A percentile compares a stretch with the other conserved stretches of the same genome.
Conservation (phyloP, 2,329 filamentous ascomycete genomes). For the Aspergillus phoenicis region DNA sequence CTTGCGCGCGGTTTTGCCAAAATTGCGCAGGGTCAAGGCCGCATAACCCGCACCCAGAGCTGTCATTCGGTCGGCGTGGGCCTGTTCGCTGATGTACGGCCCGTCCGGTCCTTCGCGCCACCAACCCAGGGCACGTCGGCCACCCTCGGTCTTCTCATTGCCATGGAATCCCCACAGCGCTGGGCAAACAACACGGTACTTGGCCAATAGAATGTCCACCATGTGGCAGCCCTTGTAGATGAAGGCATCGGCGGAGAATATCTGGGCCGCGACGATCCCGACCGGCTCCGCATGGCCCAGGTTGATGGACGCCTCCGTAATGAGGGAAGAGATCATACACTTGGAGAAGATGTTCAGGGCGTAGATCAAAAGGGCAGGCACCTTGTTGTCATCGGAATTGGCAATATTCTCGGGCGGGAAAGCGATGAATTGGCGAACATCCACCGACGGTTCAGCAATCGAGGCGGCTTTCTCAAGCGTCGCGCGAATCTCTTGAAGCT, state of each 20-base stretch:
- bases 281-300: slow-evolving; percentile 72
- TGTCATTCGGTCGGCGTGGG: slow-evolving; percentile 80
- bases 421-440: slow-evolving; percentile 58
- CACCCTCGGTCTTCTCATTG: slow-evolving; percentile 70
- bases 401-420: slow-evolving; percentile 44
- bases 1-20: slow-evolving; percentile 65
- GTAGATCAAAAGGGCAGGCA: slow-evolving; percentile 71
- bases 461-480: slow-evolving; percentile 59
- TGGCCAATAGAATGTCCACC: slow-evolving; percentile 83
- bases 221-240: slow-evolving; percentile 68
- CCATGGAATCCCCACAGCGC: slow-evolving; percentile 83
- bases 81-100: slow-evolving; percentile 66
- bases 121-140: slow-evolving; percentile 73
- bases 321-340: slow-evolving; percentile 68
- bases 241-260: slow-evolving; percentile 72
- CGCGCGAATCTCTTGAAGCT: slow-evolving; percentile 50
- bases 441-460: slow-evolving; percentile 57
- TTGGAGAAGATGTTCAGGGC: slow-evolving; percentile 77
- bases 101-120: slow-evolving; percentile 57
- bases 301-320: slow-evolving; percentile 66
- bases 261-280: slow-evolving; percentile 72
- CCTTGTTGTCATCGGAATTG: slow-evolving; percentile 48
- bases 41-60: slow-evolving; percentile 84
- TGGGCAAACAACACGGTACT: slow-evolving; percentile 78
- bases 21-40: slow-evolving; percentile 79